Base-by-base conservation (phyloP, 1,284 basidiomycete species). In the Moesziomyces parantarcticus region DNA sequence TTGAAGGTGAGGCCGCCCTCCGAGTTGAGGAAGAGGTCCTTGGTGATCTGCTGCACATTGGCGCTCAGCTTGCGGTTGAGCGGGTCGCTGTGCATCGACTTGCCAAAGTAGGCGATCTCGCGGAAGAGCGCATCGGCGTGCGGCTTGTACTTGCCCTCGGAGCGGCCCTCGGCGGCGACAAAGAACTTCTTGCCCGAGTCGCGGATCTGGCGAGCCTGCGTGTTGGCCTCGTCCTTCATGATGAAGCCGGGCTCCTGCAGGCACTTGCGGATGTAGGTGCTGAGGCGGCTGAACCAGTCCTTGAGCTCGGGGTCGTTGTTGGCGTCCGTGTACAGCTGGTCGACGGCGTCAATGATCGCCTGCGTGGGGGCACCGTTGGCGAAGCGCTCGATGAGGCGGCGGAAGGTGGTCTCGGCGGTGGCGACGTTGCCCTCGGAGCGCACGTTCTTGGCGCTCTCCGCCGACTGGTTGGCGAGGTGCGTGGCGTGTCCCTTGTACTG, bases 241-340 rank as follows among this genome's bases (percentile, higher is more conserved):
- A 98, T 89, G 82, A 90, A 99, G 29, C 95, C 95, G 0, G 92
- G 89, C 80, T 96, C 92, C 65, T 96, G 88, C 10, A 98, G 87
- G 25, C 90, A 86, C 88, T 90, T 75, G 61, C 83, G 82, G 59
- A 85, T 26, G 77, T 76, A 72, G 0, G 85, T 81, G 80, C 91
- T 88, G 58, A 93, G 87, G 21, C 85, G 84, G 43, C 82, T 84
- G 86, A 93, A 94, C 94, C 93, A 98, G 14, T 87, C 82, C 72
- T 72, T 86, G 45, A 98, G 88, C 78, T 90, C 91, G 51, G 89
- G 86, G 77, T 98, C 95, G 58, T 91, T 87, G 65, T 87, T 87
- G 0, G 91, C 88, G 81, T 95, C 92, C 48, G 90, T 87, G 78
- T 91, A 91, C 44, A 98, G 87, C 16, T 88, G 88, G 80, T 91